phyloP scores from a whole-genome alignment of 1,139 yeast species.

The Blastobotrys petasosporus region DNA sequence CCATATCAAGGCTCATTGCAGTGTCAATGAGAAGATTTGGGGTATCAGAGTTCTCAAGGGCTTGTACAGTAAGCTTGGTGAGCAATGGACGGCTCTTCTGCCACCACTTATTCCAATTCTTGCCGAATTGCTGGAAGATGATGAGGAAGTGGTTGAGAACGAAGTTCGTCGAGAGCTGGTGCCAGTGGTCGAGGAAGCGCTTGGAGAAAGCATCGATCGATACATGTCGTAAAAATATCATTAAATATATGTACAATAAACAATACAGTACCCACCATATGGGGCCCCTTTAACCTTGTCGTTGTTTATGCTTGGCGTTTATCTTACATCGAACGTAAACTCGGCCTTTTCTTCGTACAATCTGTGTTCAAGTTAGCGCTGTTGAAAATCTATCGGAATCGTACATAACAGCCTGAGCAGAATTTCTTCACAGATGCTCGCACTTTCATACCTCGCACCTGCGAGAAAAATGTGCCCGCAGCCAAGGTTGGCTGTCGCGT shows the following conservation, averaged over 20 bases:
- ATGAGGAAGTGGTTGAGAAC: conserved; percentile 84
- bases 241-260: conserved; percentile 5
- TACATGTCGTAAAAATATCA: conserved; percentile 52
- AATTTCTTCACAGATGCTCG: conserved; percentile 85
- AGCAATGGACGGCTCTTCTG: conserved; percentile 83
- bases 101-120: conserved; percentile 94
- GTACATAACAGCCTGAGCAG: conserved; percentile 77
- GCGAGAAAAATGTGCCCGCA: conserved; percentile 17
- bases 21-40: conserved; percentile 66
- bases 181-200: conserved; percentile 80
- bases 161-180: conserved; percentile 92
- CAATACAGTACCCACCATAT: neutral
- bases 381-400: conserved; percentile 16
- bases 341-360: conserved; percentile 90
- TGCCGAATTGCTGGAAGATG: conserved; percentile 93
- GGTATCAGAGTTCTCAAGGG: conserved; percentile 72
- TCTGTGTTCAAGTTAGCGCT: conserved; percentile 25
- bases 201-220: conserved; percentile 92
- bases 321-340: conserved; percentile 90
- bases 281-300: conserved; percentile 63
- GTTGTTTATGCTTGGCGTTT: conserved; percentile 92
- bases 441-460: conserved; percentile 54
- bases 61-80: conserved; percentile 82
- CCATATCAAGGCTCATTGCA: conserved; percentile 46
- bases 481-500: conserved; percentile 11